Conservation (phyloP, 352 stramenopile species). For the Thalassiosira mediterranea region DNA sequence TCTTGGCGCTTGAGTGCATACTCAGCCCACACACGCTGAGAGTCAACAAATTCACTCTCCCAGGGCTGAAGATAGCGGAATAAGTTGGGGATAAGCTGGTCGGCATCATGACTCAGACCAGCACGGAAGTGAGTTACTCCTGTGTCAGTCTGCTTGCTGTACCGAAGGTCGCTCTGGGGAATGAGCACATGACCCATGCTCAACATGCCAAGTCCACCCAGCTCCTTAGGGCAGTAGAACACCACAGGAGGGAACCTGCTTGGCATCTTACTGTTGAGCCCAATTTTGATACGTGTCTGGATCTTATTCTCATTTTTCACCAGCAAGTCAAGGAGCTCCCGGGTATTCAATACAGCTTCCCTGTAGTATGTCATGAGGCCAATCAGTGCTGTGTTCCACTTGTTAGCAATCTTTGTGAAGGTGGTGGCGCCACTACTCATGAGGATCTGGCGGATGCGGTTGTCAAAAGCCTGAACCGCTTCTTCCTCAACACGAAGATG, state of each 20-base stretch:
- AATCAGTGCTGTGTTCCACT: constrained; percentile 88
- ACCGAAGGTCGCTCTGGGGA: constrained; percentile 97
- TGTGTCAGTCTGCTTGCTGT: constrained; percentile 98
- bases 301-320: constrained; percentile 99
- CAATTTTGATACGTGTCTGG: constrained; percentile 99
- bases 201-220: constrained; percentile 99
- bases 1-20: constrained; percentile 99
- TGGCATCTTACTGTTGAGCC: constrained; percentile 99
- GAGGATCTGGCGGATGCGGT: constrained; percentile 98
- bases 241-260: constrained; percentile 98
- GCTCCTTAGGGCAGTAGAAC: constrained; percentile 99
- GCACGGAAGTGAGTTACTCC: constrained; percentile 99
- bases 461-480: constrained; percentile 96
- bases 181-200: constrained; percentile 99
- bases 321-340: constrained; percentile 98
- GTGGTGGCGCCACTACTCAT: constrained; percentile 99
- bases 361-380: constrained; percentile 99
- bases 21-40: constrained; percentile 98
- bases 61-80: constrained; percentile 98
- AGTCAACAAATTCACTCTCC: constrained; percentile 99
- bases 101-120: constrained; percentile 93
- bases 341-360: constrained; percentile 98
- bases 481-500: constrained; percentile 95
- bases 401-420: constrained; percentile 99
- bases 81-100: constrained; percentile 99